Percentiles rank a stretch among this genome's conserved stretches.
Conservation (phyloP, 2,329 filamentous ascomycete species). For the Periconia digitata region DNA sequence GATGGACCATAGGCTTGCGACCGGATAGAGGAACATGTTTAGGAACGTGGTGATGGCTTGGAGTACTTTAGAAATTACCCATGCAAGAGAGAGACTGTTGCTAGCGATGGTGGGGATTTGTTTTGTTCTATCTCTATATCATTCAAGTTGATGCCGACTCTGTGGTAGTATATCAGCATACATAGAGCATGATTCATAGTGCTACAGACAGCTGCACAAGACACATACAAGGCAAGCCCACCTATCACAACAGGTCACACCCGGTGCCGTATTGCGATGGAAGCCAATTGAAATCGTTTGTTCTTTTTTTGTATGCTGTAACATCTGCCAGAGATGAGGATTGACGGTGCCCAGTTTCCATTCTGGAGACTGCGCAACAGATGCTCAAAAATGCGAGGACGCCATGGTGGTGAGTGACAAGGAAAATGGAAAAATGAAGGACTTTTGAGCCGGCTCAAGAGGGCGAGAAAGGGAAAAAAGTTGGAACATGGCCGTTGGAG, state of each 20-base stretch:
- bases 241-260: slow-evolving; percentile 7
- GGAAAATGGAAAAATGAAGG: neutral
- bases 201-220: no score
- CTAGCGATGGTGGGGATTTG: slow-evolving; percentile 1
- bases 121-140: neutral
- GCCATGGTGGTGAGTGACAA: no score
- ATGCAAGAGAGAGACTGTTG: slow-evolving; percentile 1
- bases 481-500: slow-evolving; percentile 11
- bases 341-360: slow-evolving; percentile 26
- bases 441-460: slow-evolving; percentile 6
- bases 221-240: slow-evolving; percentile 1
- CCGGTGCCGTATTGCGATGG: slow-evolving; percentile 3
- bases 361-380: slow-evolving; percentile 27
- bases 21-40: slow-evolving; percentile 11
- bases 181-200: neutral
- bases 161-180: slow-evolving; percentile 1
- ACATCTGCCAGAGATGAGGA: slow-evolving; percentile 28
- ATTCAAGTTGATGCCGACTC: neutral
- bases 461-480: slow-evolving; percentile 13
- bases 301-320: neutral
- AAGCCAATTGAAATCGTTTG: no score
- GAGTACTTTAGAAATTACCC: slow-evolving; percentile 11
- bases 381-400: slow-evolving; percentile 22
- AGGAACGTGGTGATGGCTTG: neutral
- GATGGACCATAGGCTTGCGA: slow-evolving; percentile 5